These are phyloP conservation scores for Diatrype stigma DNA, from an alignment of 2,329 filamentous ascomycete species.

Conservation along the genomic window DNA sequence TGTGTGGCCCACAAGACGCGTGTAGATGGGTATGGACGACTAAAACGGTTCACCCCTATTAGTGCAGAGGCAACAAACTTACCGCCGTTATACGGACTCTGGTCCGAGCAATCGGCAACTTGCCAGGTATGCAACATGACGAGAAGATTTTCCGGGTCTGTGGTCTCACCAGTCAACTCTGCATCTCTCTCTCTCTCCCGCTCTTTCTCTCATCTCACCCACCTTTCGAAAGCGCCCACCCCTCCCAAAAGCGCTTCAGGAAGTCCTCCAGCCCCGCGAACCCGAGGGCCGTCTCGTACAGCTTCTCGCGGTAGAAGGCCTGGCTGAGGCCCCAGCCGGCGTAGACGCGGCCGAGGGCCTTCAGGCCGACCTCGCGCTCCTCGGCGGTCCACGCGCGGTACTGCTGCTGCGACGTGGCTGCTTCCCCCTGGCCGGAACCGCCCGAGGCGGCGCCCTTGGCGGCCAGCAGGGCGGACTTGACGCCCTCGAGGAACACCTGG, in stretches of 20 bases:
- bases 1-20: no score
- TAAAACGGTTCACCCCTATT: conserved; percentile 36
- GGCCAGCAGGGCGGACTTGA: conserved; percentile 54
- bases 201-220: conserved; percentile 3
- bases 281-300: conserved; percentile 62
- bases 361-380: conserved; percentile 50
- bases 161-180: no score
- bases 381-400: conserved; percentile 47
- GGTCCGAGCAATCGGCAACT: conserved; percentile 63
- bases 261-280: conserved; percentile 70
- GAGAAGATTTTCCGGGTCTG: conserved; percentile 69
- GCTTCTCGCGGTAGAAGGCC: conserved; percentile 67
- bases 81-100: conserved; percentile 56
- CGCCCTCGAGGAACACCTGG: conserved; percentile 59
- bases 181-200: no score
- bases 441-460: conserved; percentile 50
- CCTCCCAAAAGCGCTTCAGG: conserved; percentile 71
- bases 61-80: no score
- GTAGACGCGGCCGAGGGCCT: conserved; percentile 70
- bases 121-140: conserved; percentile 79
- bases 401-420: conserved; percentile 26
- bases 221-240: conserved; percentile 66
- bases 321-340: conserved; percentile 80
- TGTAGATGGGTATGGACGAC: no score
- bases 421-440: conserved; percentile 43